Evolutionary conservation across 1,139 yeast species (phyloP), one percentile per base, ranked within the genome.

Genomic region (Zygosaccharomyces sapae): DNA sequence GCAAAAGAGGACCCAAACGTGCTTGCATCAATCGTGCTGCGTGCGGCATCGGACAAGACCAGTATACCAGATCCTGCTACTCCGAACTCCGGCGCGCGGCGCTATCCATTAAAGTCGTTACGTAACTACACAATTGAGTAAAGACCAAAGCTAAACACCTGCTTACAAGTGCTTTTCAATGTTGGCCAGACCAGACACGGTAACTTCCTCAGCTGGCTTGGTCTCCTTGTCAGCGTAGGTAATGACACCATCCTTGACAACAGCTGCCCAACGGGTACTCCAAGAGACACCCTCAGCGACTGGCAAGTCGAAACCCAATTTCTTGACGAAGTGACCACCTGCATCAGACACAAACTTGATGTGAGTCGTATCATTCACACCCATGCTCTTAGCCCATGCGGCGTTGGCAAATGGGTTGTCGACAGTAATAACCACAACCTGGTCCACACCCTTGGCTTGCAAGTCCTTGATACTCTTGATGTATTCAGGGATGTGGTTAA

Each of bases 341-440:
- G 87, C 80, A 66, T 89, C 96, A 54, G 83, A 73, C 44, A 83
- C 95, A 65, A 86, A 86, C 58, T 81, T 75, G 49, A 84, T 66
- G 69, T 76, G 63, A 56, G 71, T 53, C n/a, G 63, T 59, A 44
- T 58, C 63, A 47, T 53, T 62, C 41, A 72, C 76, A 36, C 70
- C 70, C 30, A 86, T 71, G 16, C 81, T 79, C 70, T 84, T 85
- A 54, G 86, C 90, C 94, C 95, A 86, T 34, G 94, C 94, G 54
- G 78, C 71, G 66, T 74, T 72, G 48, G 88, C 94, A 64, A 87
- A 87, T 27, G 96, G 86, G 59, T 86, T 88, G 69, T 88, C 89
- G 51, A 86, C 85, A 45, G 94, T 77, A 51, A 86, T 65, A 29
- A 88, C 83, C 49, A 87, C 73, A 45, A 89, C 73, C 60, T 78